Evolutionary conservation across 495 filamentous ascomycete species (phyloP).

Genomic region (Neurospora discreta): DNA sequence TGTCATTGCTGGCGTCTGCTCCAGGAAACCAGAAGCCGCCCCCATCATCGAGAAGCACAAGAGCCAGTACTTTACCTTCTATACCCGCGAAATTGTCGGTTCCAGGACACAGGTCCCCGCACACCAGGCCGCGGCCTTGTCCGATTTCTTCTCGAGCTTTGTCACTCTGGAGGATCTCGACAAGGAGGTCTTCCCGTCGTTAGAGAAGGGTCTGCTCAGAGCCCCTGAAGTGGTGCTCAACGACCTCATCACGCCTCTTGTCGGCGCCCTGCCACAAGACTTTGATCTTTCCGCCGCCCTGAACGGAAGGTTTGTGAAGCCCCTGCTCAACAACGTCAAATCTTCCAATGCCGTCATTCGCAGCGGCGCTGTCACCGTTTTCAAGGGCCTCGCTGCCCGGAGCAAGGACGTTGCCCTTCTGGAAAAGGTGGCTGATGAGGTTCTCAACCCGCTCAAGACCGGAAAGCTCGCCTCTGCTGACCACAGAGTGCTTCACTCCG

Average conservation of each 20-base stretch:
- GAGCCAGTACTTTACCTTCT: conserved; percentile 64
- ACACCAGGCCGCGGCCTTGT: conserved; percentile 61
- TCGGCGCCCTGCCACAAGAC: conserved; percentile 51
- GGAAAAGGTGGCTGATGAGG: conserved; percentile 59
- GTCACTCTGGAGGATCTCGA: conserved; percentile 63
- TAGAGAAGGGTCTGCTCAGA: conserved; percentile 81
- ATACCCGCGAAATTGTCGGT: conserved; percentile 71
- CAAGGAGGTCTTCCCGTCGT: conserved; percentile 61
- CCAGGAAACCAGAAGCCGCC: conserved; percentile 49
- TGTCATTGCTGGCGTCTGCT: conserved; percentile 74
- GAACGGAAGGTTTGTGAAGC: conserved; percentile 62
- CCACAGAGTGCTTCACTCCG: conserved; percentile 66
- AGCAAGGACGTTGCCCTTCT: conserved; percentile 47
- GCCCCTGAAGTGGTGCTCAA: conserved; percentile 82
- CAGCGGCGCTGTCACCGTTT: conserved; percentile 61
- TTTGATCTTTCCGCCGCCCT: conserved; percentile 71
- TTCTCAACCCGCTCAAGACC: conserved; percentile 64
- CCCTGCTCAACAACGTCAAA: conserved; percentile 75
- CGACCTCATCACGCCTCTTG: conserved; percentile 59
- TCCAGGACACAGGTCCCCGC: conserved; percentile 59
- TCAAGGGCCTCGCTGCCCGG: conserved; percentile 48
- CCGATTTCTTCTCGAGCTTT: conserved; percentile 75
- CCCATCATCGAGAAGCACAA: conserved; percentile 52
- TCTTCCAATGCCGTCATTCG: conserved; percentile 73
- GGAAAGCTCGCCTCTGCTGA: conserved; percentile 73